Evolutionary conservation across 2,329 filamentous ascomycete species (phyloP), one percentile per base, ranked within the genome.

Genomic region (Diplodia seriata): DNA sequence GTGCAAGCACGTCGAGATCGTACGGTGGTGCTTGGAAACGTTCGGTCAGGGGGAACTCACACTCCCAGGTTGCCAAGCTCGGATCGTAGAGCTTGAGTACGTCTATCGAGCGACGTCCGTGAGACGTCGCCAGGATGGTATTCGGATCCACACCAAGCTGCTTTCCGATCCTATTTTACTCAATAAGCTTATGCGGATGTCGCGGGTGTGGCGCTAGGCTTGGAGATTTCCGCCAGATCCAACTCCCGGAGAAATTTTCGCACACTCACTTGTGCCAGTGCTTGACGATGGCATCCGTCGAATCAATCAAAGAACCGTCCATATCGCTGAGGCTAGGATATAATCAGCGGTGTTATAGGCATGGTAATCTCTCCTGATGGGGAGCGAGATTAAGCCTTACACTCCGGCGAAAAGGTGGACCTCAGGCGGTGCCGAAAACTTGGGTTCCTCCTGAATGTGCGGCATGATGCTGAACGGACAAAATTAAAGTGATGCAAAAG

Each of bases 51-150:
- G 53, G 20, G 9, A 38, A 87, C 91, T 82, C 81, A 96, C 93
- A 97, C 71, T 97, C 93, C 93, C 91, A 94, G 73, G 90, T 97
- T 51, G 95, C 95, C 77, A 93, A 92, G 73, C 91, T 89, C 18
- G 93, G 91, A 70, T 92, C 90, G 68, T 97, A 87, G 33, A 94
- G 83, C 77, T 87, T 87, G 68, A 99, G 85, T 2, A 91, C 89
- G 74, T 99, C 95, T 74, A 98, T 97, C 72, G 89, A 93, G 68
- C 95, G 85, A 69, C 94, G 88, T 70, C 95, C 95, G 80, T 99
- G 95, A 5, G 93, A 97, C 11, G 93, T 97, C 74, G 92, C 86
- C 31, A 98, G 86, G 73, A 99, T 98, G 55, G 90, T 87, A 57
- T 90, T 85, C n/a, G 92, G 91, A 71, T 92, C 88, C 26, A 97